Evolutionary conservation across 2,329 filamentous ascomycete species (phyloP).

Genomic region (Phaeosphaeria sp.): DNA sequence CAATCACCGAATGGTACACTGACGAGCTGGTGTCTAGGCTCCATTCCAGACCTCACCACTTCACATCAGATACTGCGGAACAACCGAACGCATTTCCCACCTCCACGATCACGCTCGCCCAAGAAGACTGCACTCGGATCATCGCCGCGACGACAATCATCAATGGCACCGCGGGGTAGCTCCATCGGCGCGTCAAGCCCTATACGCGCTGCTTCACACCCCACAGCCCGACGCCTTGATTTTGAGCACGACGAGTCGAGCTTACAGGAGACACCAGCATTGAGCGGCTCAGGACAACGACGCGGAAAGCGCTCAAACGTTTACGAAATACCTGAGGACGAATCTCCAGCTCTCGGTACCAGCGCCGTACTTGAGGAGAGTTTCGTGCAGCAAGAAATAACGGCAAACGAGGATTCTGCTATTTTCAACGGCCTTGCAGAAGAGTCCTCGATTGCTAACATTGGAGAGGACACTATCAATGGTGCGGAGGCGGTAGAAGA

Average conservation of each 20-base stretch:
- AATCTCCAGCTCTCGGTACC: conserved; percentile 34
- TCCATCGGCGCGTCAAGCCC: conserved; percentile 45
- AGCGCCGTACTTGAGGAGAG: conserved; percentile 41
- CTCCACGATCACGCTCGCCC: conserved; percentile 64
- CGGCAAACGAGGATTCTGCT: conserved; percentile 30
- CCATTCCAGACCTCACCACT: conserved; percentile 56
- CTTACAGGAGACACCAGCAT: conserved; percentile 37
- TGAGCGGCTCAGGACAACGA: conserved; percentile 43
- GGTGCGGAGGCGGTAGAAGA: conserved; percentile 25
- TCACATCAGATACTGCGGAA: conserved; percentile 55
- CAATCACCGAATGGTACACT: neutral
- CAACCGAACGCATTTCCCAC: conserved; percentile 54
- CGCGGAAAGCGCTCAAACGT: conserved; percentile 38
- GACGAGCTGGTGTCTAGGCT: conserved; percentile 46
- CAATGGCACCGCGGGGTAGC: conserved; percentile 62
- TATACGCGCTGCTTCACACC: conserved; percentile 37
- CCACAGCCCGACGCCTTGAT: conserved; percentile 60
- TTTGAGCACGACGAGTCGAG: conserved; percentile 55
- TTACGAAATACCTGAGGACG: conserved; percentile 40
- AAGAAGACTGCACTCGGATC: conserved; percentile 65
- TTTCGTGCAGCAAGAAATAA: conserved; percentile 40
- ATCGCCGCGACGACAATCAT: conserved; percentile 68
- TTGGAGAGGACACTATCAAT: conserved; percentile 36
- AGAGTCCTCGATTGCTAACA: conserved; percentile 36
- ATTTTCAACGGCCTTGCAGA: conserved; percentile 27